Evolutionary conservation across 768 basidiomycete species (phyloP).

Genomic region (Tubosaeta sp.): DNA sequence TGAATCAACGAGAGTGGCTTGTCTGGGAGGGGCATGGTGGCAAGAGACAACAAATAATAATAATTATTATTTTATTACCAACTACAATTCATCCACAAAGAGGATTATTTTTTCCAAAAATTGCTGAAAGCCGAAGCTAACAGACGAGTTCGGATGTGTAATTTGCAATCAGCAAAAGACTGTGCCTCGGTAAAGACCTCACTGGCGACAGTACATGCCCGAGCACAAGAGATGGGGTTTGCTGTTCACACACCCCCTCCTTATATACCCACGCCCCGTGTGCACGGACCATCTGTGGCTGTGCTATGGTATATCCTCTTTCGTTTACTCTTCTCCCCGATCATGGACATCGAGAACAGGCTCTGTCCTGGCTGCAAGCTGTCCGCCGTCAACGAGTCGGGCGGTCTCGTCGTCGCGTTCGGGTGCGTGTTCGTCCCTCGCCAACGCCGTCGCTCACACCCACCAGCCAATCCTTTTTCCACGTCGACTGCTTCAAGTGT

Average conservation of each 20-base stretch:
- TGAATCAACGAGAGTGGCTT: slow-evolving; percentile 55
- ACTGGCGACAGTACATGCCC: slow-evolving; percentile 94
- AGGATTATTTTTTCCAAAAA: slow-evolving; percentile 62
- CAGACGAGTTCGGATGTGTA: slow-evolving; percentile 95
- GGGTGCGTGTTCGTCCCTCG: slow-evolving; percentile 59
- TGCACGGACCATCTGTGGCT: slow-evolving; percentile 22
- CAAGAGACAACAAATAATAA: background rate
- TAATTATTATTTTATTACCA: background rate
- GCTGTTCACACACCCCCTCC: background rate
- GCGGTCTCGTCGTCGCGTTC: slow-evolving; percentile 91
- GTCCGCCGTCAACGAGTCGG: slow-evolving; percentile 75
- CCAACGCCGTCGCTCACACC: slow-evolving; percentile 1
- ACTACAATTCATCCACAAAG: background rate
- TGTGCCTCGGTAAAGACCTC: slow-evolving; percentile 95
- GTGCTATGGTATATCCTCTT: background rate
- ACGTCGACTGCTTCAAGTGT: slow-evolving; percentile 94
- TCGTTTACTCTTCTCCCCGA: background rate
- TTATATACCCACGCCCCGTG: slow-evolving; percentile 7
- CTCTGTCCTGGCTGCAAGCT: slow-evolving; percentile 79
- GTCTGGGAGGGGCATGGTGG: slow-evolving; percentile 63
- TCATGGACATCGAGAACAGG: slow-evolving; percentile 44
- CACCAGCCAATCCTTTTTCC: slow-evolving; percentile 86
- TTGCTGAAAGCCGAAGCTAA: slow-evolving; percentile 85
- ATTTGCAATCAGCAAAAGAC: slow-evolving; percentile 97
- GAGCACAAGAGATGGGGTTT: slow-evolving; percentile 82